Percentiles rank a stretch among this genome's conserved stretches.
These are phyloP conservation scores for Pyricularia pennisetigena DNA, from an alignment of 2,329 filamentous ascomycete genomes.

Conservation along the genomic window DNA sequence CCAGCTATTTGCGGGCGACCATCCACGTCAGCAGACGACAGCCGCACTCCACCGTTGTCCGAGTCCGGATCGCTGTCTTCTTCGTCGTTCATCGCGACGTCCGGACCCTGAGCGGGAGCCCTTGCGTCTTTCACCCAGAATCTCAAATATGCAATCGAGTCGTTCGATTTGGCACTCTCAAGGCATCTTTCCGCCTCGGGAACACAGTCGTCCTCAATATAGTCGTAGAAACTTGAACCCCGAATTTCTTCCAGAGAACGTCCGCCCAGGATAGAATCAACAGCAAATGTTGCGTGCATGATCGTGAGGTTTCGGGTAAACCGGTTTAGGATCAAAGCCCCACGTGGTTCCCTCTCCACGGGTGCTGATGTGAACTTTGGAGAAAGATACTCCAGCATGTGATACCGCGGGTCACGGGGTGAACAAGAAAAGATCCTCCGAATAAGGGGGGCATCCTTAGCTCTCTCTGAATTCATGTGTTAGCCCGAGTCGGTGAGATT, in stretches of 20 bases:
- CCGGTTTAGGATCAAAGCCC: slow-evolving; percentile 75
- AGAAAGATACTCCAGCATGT: slow-evolving; percentile 81
- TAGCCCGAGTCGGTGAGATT: background rate
- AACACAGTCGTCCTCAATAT: slow-evolving; percentile 69
- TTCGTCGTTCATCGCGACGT: slow-evolving; percentile 34
- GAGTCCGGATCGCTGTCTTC: slow-evolving; percentile 8
- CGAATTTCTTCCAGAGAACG: slow-evolving; percentile 56
- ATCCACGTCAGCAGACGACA: slow-evolving; percentile 7
- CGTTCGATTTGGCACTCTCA: slow-evolving; percentile 80
- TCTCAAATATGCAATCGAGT: slow-evolving; percentile 81
- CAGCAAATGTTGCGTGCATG: slow-evolving; percentile 76
- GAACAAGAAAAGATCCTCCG: slow-evolving; percentile 73
- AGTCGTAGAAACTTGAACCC: slow-evolving; percentile 78
- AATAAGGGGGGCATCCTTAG: slow-evolving; percentile 67
- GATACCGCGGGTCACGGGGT: slow-evolving; percentile 73
- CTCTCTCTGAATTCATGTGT: slow-evolving; percentile 48
- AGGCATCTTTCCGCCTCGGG: slow-evolving; percentile 68
- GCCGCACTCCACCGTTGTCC: slow-evolving; percentile 1
- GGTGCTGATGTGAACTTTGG: slow-evolving; percentile 62
- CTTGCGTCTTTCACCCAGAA: slow-evolving; percentile 73
- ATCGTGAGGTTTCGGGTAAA: slow-evolving; percentile 75
- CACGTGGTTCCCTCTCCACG: slow-evolving; percentile 65
- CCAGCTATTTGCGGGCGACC: background rate
- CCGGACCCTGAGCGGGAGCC: slow-evolving; percentile 15
- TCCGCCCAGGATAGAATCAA: slow-evolving; percentile 67